These are phyloP conservation scores for Sugiyamaella neomexicana DNA, from an alignment of 1,139 yeast genomes.

Conservation along the genomic window DNA sequence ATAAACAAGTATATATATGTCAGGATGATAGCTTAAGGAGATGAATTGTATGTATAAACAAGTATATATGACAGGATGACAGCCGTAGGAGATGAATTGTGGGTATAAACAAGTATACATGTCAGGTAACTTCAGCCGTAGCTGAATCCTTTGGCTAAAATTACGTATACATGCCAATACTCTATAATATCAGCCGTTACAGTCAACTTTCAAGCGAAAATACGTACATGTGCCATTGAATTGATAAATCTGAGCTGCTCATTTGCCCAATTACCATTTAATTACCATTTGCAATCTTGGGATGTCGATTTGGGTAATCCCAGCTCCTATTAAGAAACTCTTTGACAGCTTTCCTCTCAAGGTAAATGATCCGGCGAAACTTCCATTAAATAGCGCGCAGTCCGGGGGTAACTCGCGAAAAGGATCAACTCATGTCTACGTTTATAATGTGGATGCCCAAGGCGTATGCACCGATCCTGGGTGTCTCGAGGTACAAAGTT, in stretches of 20 bases:
- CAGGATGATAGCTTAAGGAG: no score
- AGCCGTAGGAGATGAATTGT: no score
- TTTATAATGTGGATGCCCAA: slow-evolving; percentile 29
- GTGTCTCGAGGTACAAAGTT: slow-evolving; percentile 33
- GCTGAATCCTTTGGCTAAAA: no score
- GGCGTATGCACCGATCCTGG: slow-evolving; percentile 37
- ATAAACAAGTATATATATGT: no score
- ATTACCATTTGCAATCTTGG: no score
- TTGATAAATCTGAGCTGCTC: not conserved
- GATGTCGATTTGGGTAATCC: slow-evolving; percentile 41
- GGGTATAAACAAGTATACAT: no score
- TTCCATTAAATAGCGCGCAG: slow-evolving; percentile 5
- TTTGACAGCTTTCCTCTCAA: slow-evolving; percentile 54
- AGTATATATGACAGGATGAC: no score
- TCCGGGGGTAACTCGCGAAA: slow-evolving; percentile 1
- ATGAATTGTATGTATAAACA: no score
- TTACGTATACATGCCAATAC: no score
- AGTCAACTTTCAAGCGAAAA: not conserved
- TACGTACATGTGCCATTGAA: not conserved
- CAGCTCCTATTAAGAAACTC: slow-evolving; percentile 45
- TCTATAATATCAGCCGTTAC: no score
- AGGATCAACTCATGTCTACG: slow-evolving; percentile 27
- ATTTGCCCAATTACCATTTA: no score
- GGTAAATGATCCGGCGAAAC: slow-evolving; percentile 12
- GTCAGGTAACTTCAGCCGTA: no score